Base-by-base conservation (phyloP, 2,329 filamentous ascomycete species). In the Nemania abortiva region DNA sequence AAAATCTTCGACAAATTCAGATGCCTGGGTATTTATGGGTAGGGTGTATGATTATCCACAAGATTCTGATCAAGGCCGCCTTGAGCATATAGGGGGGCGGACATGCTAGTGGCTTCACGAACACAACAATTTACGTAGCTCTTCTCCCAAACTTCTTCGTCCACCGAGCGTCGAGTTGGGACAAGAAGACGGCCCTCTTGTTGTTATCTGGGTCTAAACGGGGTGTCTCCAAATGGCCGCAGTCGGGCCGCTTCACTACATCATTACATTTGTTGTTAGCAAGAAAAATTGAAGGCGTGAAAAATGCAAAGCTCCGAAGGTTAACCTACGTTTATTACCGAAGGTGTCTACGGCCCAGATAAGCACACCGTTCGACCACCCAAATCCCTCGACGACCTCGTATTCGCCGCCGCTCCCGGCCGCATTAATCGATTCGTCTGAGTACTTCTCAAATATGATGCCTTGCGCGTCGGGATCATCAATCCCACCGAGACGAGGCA, bases 381-480 rank as follows among this genome's bases (percentile, higher is more conserved):
- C 90, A 73, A 92, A 92, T 0, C 90, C 90, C 79, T 91, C 88
- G 2, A 91, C 90, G 6, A 92, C 90, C 63, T 87, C 85, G 77
- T 92, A 92, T 81, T 92, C 90, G 71, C 90, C 90, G 6, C 90
- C 90, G 6, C 88, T 82, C 31, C 90, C 90, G 1, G 87, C 88
- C 0, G 84, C 86, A 70, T 90, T 89, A 54, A 85, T 88, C 7
- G 86, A 80, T 65, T 86, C 86, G 72, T 90, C 88, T 13, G 82
- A 83, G 75, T 92, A 92, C 82, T 92, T 92, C 78, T 92, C 90
- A 76, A 92, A 92, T 83, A 92, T 91, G 76, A 87, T 88, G 24
- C 90, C 90, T 7, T 79, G 79, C 22, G 69, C 69, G 2, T 83
- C 80, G 6, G 81, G 73, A 1, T 81, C 74, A 0, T 79, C 74